Conservation (phyloP, 192 early-diverging fungal genomes). For the Coemansia reversa region DNA sequence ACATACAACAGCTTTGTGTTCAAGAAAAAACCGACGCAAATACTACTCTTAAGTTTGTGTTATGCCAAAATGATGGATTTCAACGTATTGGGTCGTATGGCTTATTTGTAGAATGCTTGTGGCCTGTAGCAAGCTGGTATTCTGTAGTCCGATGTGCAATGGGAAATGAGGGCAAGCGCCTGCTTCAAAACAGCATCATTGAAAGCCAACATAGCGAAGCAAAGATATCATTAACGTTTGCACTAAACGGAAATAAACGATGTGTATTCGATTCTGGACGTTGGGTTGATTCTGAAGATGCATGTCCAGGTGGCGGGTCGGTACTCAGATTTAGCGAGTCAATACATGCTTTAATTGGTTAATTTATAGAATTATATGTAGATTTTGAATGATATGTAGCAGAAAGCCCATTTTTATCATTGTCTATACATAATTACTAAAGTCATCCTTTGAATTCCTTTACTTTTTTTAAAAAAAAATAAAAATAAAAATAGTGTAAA, state of each 20-base stretch:
- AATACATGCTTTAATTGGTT: conserved; percentile 11
- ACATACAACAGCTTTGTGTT: conserved; percentile 51
- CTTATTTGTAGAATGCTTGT: conserved; percentile 36
- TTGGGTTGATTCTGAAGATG: conserved; percentile 40
- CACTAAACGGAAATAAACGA: conserved; percentile 31
- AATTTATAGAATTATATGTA: background rate
- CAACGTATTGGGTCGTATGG: conserved; percentile 34
- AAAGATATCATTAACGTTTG: conserved; percentile 39
- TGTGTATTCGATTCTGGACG: conserved; percentile 44
- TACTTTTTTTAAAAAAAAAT: too few relatives aligned
- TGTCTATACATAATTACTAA: background rate
- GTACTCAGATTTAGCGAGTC: conserved; percentile 34
- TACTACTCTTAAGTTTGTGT: conserved; percentile 36
- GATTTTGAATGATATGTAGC: background rate
- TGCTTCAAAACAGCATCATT: conserved; percentile 26
- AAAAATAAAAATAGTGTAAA: too few relatives aligned
- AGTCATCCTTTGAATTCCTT: too few relatives aligned
- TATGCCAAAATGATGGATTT: conserved; percentile 33
- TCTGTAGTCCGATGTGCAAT: conserved; percentile 22
- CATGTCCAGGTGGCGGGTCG: conserved; percentile 39
- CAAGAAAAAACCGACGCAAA: conserved; percentile 37
- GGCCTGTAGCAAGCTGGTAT: conserved; percentile 14
- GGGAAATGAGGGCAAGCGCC: conserved; percentile 29
- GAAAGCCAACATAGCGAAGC: conserved; percentile 9
- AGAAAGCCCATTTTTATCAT: background rate